phyloP scores from a whole-genome alignment of 805 yeast species.

The Candida ovalis region DNA sequence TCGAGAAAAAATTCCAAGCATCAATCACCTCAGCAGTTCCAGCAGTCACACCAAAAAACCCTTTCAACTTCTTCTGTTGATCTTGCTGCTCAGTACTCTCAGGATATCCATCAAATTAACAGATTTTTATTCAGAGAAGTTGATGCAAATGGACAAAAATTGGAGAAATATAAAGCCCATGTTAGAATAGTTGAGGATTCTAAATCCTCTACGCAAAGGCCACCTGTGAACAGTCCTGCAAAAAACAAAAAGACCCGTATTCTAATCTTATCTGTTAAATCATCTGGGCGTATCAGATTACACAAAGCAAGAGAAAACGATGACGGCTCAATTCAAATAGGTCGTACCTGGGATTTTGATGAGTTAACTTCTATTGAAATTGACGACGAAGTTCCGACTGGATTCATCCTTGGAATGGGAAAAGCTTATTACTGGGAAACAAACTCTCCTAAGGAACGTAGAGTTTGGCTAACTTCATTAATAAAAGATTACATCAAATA shows the following conservation, averaged over 20 bases:
- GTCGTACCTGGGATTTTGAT: slow-evolving; percentile 85
- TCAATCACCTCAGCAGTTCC: neutral
- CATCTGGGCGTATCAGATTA: slow-evolving; percentile 62
- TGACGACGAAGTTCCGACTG: slow-evolving; percentile 49
- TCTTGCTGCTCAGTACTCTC: slow-evolving; percentile 56
- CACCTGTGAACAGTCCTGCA: slow-evolving; percentile 50
- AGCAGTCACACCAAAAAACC: slow-evolving; percentile 11
- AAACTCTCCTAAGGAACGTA: slow-evolving; percentile 50
- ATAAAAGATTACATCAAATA: slow-evolving; percentile 52
- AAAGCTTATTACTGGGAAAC: slow-evolving; percentile 86
- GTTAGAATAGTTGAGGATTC: slow-evolving; percentile 73
- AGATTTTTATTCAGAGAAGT: slow-evolving; percentile 46
- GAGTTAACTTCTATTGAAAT: slow-evolving; percentile 58
- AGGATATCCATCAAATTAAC: slow-evolving; percentile 47
- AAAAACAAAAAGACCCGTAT: slow-evolving; percentile 58
- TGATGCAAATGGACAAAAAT: slow-evolving; percentile 38
- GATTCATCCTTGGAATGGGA: slow-evolving; percentile 58
- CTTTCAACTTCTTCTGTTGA: slow-evolving; percentile 26
- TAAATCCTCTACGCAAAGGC: slow-evolving; percentile 61
- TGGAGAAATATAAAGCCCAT: slow-evolving; percentile 70
- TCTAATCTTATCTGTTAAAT: slow-evolving; percentile 56
- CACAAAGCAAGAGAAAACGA: slow-evolving; percentile 84
- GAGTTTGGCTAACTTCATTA: slow-evolving; percentile 52
- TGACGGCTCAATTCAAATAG: slow-evolving; percentile 78
- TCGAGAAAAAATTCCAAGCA: neutral